A percentile compares a stretch with the other conserved stretches of the same genome.
Conservation (phyloP, 371 early-diverging fungal species). For the Catenaria anguillulae region DNA sequence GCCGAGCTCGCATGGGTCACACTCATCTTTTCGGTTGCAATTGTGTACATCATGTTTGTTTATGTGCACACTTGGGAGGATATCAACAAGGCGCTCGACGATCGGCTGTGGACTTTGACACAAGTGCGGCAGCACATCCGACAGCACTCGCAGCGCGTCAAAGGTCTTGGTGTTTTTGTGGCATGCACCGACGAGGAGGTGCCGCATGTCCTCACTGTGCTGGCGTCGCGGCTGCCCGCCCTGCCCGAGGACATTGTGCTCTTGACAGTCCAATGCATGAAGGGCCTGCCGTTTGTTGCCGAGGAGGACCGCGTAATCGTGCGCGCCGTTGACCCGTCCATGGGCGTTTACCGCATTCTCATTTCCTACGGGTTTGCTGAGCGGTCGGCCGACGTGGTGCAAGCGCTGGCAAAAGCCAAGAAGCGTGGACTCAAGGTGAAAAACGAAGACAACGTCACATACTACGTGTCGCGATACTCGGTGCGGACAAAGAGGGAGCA, state of each 20-base stretch:
- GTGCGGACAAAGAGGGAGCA: not conserved
- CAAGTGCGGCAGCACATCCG: slow-evolving; percentile 5
- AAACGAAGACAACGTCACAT: not conserved
- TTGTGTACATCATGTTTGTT: slow-evolving; percentile 1
- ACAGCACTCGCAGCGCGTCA: not conserved
- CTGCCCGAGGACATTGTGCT: slow-evolving; percentile 5
- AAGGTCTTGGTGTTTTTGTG: not conserved
- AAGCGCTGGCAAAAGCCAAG: not conserved
- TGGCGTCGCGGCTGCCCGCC: not conserved
- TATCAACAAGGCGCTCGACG: not conserved
- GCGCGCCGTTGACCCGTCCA: not conserved
- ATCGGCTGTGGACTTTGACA: not conserved
- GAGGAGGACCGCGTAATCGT: slow-evolving; percentile 4
- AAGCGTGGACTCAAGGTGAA: not conserved
- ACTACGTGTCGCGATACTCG: not conserved
- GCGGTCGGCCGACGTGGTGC: not conserved
- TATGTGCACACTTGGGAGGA: not conserved
- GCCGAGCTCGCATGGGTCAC: slow-evolving; percentile 1
- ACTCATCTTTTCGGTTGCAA: not conserved
- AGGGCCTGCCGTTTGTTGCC: slow-evolving; percentile 4
- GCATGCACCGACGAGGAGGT: slow-evolving; percentile 8
- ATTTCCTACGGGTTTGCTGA: slow-evolving; percentile 1
- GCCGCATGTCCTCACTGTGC: slow-evolving; percentile 3
- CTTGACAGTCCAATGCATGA: not conserved
- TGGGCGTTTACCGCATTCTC: not conserved